Percentiles rank a stretch among this genome's conserved stretches.
These are phyloP conservation scores for Pseudogymnoascus sp. DNA, from an alignment of 2,329 filamentous ascomycete species.

Conservation along the genomic window DNA sequence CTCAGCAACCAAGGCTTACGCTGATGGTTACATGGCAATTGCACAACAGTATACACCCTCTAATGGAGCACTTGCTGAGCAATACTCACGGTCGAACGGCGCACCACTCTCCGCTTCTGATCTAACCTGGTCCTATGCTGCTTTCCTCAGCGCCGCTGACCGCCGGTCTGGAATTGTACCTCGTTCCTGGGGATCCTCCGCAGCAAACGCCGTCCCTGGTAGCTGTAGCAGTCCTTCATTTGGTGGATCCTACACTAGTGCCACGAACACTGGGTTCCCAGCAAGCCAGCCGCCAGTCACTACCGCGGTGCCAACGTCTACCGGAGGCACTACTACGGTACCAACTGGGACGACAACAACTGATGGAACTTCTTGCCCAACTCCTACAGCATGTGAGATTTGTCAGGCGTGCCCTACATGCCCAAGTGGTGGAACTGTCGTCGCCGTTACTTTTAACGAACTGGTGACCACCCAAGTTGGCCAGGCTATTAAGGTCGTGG, in stretches of 20 bases:
- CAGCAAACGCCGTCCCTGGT: slow-evolving; percentile 41
- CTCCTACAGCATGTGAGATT: not conserved
- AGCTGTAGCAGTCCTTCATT: slow-evolving; percentile 42
- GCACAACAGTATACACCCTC: slow-evolving; percentile 43
- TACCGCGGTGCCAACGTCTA: not conserved
- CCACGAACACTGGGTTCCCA: slow-evolving; percentile 41
- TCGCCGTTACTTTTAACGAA: slow-evolving; percentile 56
- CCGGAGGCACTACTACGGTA: no score
- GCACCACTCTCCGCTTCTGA: slow-evolving; percentile 55
- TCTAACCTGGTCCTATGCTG: slow-evolving; percentile 67
- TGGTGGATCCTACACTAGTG: slow-evolving; percentile 42
- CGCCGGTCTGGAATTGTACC: slow-evolving; percentile 50
- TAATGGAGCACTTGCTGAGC: slow-evolving; percentile 61
- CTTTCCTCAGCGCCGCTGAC: slow-evolving; percentile 56
- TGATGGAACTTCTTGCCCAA: not conserved
- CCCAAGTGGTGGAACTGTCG: slow-evolving; percentile 34
- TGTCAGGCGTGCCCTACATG: slow-evolving; percentile 33
- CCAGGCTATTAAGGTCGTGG: slow-evolving; percentile 57
- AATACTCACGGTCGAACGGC: slow-evolving; percentile 50
- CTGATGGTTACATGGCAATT: slow-evolving; percentile 47
- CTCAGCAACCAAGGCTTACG: slow-evolving; percentile 55
- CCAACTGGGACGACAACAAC: slow-evolving; percentile 2
- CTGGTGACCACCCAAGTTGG: slow-evolving; percentile 49
- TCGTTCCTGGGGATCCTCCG: slow-evolving; percentile 45
- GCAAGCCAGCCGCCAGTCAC: slow-evolving; percentile 18